Percentiles rank a stretch among this genome's conserved stretches.
Evolutionary conservation across 352 stramenopile genomes (phyloP).

Genomic region (Discostella stelligera): DNA sequence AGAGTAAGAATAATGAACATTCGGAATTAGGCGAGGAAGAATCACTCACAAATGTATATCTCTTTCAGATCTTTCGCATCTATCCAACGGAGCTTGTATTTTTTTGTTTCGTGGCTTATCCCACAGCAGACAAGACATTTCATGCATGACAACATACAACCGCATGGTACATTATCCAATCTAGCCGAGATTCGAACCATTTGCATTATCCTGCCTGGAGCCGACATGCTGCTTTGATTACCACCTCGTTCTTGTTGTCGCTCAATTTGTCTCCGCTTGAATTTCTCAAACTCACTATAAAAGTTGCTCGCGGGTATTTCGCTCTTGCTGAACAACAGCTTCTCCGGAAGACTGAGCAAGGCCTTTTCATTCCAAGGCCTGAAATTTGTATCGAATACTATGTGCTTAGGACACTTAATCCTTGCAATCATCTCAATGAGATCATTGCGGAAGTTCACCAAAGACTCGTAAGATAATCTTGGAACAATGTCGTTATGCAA

Average conservation of each 20-base stretch:
- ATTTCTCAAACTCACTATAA: constrained; percentile 33
- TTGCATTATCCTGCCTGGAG: constrained; percentile 29
- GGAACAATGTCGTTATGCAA: constrained; percentile 83
- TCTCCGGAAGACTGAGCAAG: constrained; percentile 10
- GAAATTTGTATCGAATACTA: constrained; percentile 56
- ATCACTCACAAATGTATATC: constrained; percentile 31
- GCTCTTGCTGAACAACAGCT: constrained; percentile 28
- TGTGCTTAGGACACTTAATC: constrained; percentile 82
- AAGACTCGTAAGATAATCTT: constrained; percentile 72
- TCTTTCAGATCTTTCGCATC: constrained; percentile 39
- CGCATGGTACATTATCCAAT: constrained; percentile 37
- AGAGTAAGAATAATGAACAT: not conserved
- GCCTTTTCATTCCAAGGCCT: constrained; percentile 24
- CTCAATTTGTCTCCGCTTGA: constrained; percentile 23
- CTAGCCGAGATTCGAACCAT: constrained; percentile 31
- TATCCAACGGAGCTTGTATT: constrained; percentile 42
- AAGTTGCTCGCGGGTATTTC: constrained; percentile 33
- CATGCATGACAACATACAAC: constrained; percentile 12
- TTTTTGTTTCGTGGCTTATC: constrained; percentile 15
- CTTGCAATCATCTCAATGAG: constrained; percentile 79
- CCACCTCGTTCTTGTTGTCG: constrained; percentile 9
- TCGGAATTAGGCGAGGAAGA: not conserved
- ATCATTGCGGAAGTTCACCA: constrained; percentile 78
- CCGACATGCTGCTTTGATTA: constrained; percentile 19
- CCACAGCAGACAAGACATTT: constrained; percentile 22